phyloP scores from a whole-genome alignment of 139 green algal genomes.

The Gonium pectorale region DNA sequence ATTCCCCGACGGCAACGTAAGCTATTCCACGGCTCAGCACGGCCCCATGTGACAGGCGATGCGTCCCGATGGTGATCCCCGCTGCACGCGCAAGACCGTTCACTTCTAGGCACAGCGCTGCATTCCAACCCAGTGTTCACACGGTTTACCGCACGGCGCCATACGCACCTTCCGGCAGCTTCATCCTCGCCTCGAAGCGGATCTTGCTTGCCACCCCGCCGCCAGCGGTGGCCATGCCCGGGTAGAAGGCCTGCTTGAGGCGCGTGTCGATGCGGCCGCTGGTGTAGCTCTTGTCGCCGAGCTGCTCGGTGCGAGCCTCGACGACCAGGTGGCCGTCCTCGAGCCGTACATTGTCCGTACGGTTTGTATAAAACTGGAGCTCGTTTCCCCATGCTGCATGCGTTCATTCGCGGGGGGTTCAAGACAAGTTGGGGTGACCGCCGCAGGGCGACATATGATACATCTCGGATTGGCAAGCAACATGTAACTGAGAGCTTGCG shows the following conservation, averaged over 20 bases:
- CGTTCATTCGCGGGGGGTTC: background rate
- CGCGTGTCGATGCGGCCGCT: slow-evolving; percentile 2
- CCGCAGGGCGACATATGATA: too few species aligned
- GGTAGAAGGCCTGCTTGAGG: slow-evolving; percentile 7
- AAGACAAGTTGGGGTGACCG: too few species aligned
- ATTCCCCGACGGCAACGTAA: too few species aligned
- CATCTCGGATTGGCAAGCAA: background rate
- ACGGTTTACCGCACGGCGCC: too few species aligned
- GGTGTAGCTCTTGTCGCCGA: background rate
- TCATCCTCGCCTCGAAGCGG: background rate
- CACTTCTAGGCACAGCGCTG: too few species aligned
- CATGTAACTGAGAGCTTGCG: background rate
- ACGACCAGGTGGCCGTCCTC: background rate
- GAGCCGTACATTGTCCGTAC: background rate
- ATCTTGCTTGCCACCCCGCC: background rate
- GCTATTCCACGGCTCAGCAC: too few species aligned
- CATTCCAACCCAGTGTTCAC: too few species aligned
- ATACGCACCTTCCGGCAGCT: background rate
- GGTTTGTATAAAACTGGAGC: background rate
- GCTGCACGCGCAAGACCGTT: too few species aligned
- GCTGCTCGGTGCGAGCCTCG: background rate
- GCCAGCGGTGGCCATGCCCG: background rate
- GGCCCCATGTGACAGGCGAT: too few species aligned
- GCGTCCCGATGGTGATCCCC: too few species aligned
- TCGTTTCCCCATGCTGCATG: slow-evolving; percentile 6